Percentiles rank a stretch among this genome's conserved stretches.
These are phyloP conservation scores for Coemansia sp. DNA, from an alignment of 192 early-diverging fungal genomes.

Conservation along the genomic window DNA sequence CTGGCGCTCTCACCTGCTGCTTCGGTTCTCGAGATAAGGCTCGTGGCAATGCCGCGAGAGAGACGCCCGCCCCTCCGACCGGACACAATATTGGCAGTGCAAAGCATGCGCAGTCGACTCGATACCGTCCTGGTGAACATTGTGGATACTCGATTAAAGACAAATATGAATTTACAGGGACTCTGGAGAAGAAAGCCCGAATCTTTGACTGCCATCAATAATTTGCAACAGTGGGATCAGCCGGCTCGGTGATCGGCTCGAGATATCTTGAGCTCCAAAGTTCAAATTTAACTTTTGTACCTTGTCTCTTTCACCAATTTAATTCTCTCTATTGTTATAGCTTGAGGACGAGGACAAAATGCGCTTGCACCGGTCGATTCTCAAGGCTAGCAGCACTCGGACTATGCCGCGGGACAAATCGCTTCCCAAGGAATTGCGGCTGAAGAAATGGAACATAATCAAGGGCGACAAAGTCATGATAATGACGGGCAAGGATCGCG, in stretches of 20 bases:
- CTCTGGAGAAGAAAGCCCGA: not conserved
- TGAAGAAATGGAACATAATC: conserved; percentile 62
- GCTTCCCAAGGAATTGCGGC: conserved; percentile 42
- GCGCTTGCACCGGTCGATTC: conserved; percentile 42
- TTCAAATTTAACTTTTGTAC: not conserved
- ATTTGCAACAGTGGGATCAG: not conserved
- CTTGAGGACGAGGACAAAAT: conserved; percentile 7
- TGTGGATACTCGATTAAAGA: not conserved
- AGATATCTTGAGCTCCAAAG: not conserved
- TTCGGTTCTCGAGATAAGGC: conserved; percentile 4
- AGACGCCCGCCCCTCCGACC: not conserved
- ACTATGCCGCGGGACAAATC: conserved; percentile 33
- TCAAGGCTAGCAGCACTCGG: conserved; percentile 24
- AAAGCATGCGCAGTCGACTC: not conserved
- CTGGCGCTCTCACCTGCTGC: not conserved
- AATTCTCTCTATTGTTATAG: not conserved
- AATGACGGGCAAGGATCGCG: conserved; percentile 62
- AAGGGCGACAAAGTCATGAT: conserved; percentile 64
- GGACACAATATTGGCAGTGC: not conserved
- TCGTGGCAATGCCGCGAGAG: not conserved
- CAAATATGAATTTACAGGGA: not conserved
- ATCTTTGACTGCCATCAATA: not conserved
- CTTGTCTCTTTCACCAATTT: not conserved
- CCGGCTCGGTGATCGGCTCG: not conserved
- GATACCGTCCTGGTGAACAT: not conserved